These are phyloP conservation scores for Chytriomyces sp. DNA, from an alignment of 192 early-diverging fungal genomes.

Conservation along the genomic window DNA sequence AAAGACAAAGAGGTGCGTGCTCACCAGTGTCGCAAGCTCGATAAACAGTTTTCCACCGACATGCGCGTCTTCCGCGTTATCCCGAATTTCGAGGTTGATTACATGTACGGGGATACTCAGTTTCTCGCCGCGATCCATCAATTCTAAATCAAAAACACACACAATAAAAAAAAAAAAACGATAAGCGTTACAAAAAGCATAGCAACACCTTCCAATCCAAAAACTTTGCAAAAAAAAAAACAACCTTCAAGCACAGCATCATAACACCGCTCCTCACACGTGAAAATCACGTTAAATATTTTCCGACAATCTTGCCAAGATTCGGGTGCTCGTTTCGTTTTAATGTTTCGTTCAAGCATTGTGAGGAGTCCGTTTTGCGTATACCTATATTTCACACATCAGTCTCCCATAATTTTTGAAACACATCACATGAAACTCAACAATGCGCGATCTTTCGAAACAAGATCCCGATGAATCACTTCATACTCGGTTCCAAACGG, in stretches of 20 bases:
- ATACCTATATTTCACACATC: no score
- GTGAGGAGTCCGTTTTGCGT: constrained; percentile 82
- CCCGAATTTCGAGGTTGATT: constrained; percentile 95
- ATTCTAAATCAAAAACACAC: constrained; percentile 57
- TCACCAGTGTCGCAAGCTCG: constrained; percentile 76
- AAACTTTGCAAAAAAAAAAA: no score
- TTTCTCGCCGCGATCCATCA: constrained; percentile 70
- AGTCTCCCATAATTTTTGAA: no score
- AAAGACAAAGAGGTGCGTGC: no score
- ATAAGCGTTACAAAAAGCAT: not conserved
- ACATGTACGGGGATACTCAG: constrained; percentile 79
- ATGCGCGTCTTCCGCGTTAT: constrained; percentile 88
- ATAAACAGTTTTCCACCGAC: constrained; percentile 85
- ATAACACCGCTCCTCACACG: constrained; percentile 95
- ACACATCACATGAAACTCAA: no score
- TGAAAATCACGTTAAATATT: constrained; percentile 90
- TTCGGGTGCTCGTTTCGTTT: constrained; percentile 88
- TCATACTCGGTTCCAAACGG: constrained; percentile 92
- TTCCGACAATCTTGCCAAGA: constrained; percentile 77
- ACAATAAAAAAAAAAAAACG: not conserved
- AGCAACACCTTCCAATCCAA: no score
- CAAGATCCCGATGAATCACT: constrained; percentile 83
- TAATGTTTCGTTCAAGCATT: constrained; percentile 96
- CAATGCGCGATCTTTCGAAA: constrained; percentile 68
- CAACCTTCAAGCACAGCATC: constrained; percentile 93